These are phyloP conservation scores for Metschnikowia cerradonensis DNA, from an alignment of 805 yeast genomes.

Conservation along the genomic window DNA sequence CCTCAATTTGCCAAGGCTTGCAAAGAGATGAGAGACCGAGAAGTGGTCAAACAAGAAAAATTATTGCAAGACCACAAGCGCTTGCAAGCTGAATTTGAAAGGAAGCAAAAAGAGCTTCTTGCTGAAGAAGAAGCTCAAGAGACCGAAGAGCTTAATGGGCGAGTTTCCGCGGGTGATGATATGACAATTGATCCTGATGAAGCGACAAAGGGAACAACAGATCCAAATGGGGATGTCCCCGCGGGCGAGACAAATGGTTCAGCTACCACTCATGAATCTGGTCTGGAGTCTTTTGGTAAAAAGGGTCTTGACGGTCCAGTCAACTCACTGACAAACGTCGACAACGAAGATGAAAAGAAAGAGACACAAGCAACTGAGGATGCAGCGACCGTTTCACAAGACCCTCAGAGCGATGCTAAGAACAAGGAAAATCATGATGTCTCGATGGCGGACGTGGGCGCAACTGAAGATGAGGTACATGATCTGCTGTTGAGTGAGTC, in stretches of 20 bases:
- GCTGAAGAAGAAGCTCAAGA: constrained; percentile 1
- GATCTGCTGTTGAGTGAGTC: constrained; percentile 22
- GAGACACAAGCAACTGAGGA: not conserved
- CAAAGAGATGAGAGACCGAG: constrained; percentile 65
- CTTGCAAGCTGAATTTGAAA: constrained; percentile 23
- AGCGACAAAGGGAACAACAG: not conserved
- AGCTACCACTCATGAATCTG: not conserved
- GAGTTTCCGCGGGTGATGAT: not conserved
- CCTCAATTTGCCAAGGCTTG: constrained; percentile 76
- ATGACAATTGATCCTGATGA: not conserved
- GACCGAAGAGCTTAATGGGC: not conserved
- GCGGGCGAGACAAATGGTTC: not conserved
- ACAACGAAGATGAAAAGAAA: not conserved
- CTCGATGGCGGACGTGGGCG: not conserved
- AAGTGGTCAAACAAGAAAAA: constrained; percentile 48
- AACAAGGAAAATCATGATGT: not conserved
- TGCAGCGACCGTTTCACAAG: not conserved
- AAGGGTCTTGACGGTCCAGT: not conserved
- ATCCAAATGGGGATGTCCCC: not conserved
- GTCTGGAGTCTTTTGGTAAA: not conserved
- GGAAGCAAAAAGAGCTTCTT: constrained; percentile 13
- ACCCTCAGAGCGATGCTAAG: not conserved
- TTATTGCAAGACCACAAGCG: constrained; percentile 35
- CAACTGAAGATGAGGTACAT: not conserved
- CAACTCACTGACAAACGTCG: not conserved